These are phyloP conservation scores for Pichia occidentalis DNA, from an alignment of 805 yeast genomes.

Conservation along the genomic window DNA sequence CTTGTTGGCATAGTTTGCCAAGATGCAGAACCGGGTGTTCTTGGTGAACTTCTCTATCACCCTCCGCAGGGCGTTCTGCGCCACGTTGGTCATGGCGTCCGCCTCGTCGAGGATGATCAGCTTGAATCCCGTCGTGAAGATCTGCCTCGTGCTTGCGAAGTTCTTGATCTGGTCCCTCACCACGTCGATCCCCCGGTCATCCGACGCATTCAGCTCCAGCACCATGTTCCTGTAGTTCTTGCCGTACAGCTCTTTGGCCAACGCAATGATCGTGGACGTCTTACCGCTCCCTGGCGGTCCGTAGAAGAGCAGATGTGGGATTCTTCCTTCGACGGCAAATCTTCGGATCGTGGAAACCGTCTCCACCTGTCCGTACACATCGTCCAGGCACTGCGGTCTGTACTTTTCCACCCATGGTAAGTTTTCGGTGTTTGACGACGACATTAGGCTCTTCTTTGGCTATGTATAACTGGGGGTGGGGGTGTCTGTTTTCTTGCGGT, in stretches of 20 bases:
- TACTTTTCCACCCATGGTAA: constrained; percentile 95
- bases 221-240: constrained; percentile 79
- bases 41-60: constrained; percentile 89
- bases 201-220: constrained; percentile 90
- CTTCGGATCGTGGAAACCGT: constrained; percentile 79
- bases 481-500: too few relatives aligned
- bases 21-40: constrained; percentile 89
- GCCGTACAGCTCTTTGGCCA: constrained; percentile 86
- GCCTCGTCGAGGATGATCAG: constrained; percentile 93
- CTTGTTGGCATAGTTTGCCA: constrained; percentile 95
- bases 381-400: constrained; percentile 77
- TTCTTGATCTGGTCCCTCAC: constrained; percentile 97
- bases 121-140: constrained; percentile 80
- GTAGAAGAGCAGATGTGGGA: constrained; percentile 90
- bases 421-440: too few relatives aligned
- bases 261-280: constrained; percentile 80
- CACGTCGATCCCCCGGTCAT: constrained; percentile 96
- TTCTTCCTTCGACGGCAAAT: constrained; percentile 73
- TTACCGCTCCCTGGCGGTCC: constrained; percentile 96
- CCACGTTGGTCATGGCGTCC: constrained; percentile 86
- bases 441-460: too few relatives aligned
- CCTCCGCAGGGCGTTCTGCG: constrained; percentile 76
- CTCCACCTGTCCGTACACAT: constrained; percentile 86
- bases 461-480: too few relatives aligned
- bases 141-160: constrained; percentile 93